phyloP scores from a whole-genome alignment of 306 rosid genomes.

The Astragalus glycyphyllos region DNA sequence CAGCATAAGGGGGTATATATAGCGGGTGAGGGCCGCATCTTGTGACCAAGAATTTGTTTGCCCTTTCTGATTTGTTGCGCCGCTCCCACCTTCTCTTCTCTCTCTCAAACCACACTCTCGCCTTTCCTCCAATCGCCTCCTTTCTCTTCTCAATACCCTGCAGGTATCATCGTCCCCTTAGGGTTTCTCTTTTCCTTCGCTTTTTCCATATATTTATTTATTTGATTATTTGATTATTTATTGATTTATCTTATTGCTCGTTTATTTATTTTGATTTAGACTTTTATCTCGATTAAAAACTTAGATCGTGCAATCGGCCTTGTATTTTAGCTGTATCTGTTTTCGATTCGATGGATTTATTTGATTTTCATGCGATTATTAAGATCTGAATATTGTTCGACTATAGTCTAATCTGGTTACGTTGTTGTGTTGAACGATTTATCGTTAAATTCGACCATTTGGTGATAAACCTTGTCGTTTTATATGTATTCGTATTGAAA shows the following conservation, averaged over 20 bases:
- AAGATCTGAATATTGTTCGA: conserved; percentile 29
- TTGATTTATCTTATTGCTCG: background rate
- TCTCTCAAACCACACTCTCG: background rate
- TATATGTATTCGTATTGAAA: background rate
- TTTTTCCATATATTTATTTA: background rate
- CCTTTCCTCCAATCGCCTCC: background rate
- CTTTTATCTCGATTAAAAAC: background rate
- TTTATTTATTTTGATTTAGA: background rate
- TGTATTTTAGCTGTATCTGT: background rate
- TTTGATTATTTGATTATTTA: background rate
- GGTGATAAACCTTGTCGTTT: background rate
- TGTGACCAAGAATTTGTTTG: no score
- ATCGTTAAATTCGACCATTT: background rate
- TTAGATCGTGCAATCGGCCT: conserved; percentile 7
- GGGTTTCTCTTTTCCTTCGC: background rate
- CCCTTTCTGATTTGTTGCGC: background rate
- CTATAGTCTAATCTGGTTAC: background rate
- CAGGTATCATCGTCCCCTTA: conserved; percentile 16
- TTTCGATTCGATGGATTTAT: conserved; percentile 29
- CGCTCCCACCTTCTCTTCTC: conserved; percentile 7
- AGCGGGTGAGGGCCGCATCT: background rate
- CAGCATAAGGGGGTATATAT: background rate
- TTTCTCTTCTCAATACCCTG: conserved; percentile 1
- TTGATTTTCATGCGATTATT: conserved; percentile 9
- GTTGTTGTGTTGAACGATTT: background rate